Evolutionary conservation across 2,329 filamentous ascomycete genomes (phyloP), one percentile per base, ranked within the genome.

Genomic region (Microdochium bolleyi): DNA sequence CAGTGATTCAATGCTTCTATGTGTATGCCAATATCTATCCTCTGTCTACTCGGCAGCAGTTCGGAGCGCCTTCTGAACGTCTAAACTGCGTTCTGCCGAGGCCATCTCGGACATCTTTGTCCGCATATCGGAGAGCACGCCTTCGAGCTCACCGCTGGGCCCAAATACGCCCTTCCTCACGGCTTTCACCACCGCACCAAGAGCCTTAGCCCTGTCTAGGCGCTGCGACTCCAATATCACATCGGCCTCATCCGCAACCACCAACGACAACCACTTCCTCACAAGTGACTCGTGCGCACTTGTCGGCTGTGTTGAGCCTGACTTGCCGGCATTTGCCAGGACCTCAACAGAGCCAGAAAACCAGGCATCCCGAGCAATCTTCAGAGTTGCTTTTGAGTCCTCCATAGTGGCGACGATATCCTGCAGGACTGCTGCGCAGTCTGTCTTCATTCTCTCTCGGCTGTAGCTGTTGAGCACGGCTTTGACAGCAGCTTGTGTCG

Each of bases 201-300:
- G 62, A 0, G 79, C 77, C 58, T 74, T 73, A 1, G 73, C 73
- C 37, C 79, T 68, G 54, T 66, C 66, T 22, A 72, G 58, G 16
- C 80, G 71, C 64, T 83, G 79, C 3, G 71, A 62, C 59, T 83
- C 80, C 0, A 75, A 74, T 0, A 79, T 76, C 0, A 70, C 67
- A 27, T 77, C 77, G 0, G 70, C 65, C 44, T 67, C 66, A 10
- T 75, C 71, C 3, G 75, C 60, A 27, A 79, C 75, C 8, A 83
- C 61, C 25, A 76, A 74, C 3, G 61, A 54, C 1, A 81, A 67
- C 62, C 78, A 79, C 11, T 63, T 62, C 16, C 70, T 56, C 4
- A 64, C 60, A 3, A 68, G 54, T 8, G 51, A 19, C 2, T 49
- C 54, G 8, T 46, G 41, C 3, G 19, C 16, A 22, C n/a, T 46